Evolutionary conservation across 2,329 filamentous ascomycete species (phyloP).

Genomic region (Aspergillus persii): DNA sequence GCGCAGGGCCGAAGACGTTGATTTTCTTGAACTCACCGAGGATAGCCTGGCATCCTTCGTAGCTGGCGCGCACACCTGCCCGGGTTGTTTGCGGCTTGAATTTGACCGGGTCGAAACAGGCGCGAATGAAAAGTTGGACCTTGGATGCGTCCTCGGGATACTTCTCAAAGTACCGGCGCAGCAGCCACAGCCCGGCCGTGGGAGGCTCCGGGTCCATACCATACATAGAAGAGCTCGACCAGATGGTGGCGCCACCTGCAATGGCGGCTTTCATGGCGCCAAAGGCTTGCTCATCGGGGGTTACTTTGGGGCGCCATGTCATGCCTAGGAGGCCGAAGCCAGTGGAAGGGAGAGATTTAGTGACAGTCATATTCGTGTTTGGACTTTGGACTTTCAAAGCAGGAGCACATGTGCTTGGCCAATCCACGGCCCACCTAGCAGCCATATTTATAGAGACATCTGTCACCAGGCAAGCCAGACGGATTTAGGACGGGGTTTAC

Average conservation of each 20-base stretch:
- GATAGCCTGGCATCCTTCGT: not conserved
- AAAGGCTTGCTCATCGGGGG: not conserved
- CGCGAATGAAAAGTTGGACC: not conserved
- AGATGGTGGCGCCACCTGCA: not conserved
- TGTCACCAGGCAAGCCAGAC: no score
- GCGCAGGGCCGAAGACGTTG: not conserved
- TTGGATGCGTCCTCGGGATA: not conserved
- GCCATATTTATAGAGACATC: no score
- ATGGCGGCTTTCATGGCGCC: not conserved
- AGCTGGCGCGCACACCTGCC: not conserved
- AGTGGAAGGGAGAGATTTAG: not conserved
- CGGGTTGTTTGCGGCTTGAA: not conserved
- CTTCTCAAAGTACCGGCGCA: not conserved
- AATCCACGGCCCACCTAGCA: no score
- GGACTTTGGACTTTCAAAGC: no score
- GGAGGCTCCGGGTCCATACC: not conserved
- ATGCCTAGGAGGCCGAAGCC: not conserved
- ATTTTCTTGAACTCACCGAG: not conserved
- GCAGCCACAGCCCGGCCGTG: not conserved
- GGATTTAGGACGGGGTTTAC: no score
- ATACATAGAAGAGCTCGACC: not conserved
- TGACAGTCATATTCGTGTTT: no score
- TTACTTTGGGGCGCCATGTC: not conserved
- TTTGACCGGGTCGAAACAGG: not conserved
- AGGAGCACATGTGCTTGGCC: no score